Base-by-base conservation (phyloP, 2,329 filamentous ascomycete species). In the Botryosphaeria agaves region DNA sequence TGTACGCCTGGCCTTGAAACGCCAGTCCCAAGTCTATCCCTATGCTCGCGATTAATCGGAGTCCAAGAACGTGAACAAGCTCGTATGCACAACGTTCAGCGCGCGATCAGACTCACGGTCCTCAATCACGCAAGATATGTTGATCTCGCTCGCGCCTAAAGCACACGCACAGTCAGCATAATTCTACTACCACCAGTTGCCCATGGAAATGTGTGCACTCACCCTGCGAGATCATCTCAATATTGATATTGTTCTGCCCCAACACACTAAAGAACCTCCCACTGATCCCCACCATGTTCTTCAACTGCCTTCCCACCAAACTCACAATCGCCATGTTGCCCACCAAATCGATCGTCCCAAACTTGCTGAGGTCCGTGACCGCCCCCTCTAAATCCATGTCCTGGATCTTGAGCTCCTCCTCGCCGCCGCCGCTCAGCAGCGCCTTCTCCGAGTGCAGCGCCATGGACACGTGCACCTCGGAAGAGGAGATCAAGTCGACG, bases 171-270 rank as follows among this genome's bases (percentile, higher is more conserved):
- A 30, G 30, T 28, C 19, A 34, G 23, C 14, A 32, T 21, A 18
- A 27, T 5, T 12, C 12, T 18, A n/a, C 24, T 14, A 18, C 5
- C 18, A 15, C 14, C 7, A 4, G 14, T 14, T 11, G 14, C 18
- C n/a, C 14, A 28, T 15, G 14, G 5, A 7, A 12, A 26, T 24
- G 19, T 11, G 9, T 8, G 32, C 19, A 42, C 64, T 46, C 64
- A 87, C 89, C 89, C 61, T 98, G 89, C 15, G 83, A 93, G 42
- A 98, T 98, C 89, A 98, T 98, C 59, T 98, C 89, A 43, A 98
- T 83, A 52, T 98, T 98, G 48, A 98, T 76, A 44, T 81, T 80
- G 51, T 93, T 79, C 49, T 94, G 81, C 26, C 89, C 89, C 12
- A 98, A 63, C 1, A 85, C 91, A 28, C 79, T 82, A 55, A 98